Conservation (phyloP, 106 monocot genomes). For the Dendrobium nobile region DNA sequence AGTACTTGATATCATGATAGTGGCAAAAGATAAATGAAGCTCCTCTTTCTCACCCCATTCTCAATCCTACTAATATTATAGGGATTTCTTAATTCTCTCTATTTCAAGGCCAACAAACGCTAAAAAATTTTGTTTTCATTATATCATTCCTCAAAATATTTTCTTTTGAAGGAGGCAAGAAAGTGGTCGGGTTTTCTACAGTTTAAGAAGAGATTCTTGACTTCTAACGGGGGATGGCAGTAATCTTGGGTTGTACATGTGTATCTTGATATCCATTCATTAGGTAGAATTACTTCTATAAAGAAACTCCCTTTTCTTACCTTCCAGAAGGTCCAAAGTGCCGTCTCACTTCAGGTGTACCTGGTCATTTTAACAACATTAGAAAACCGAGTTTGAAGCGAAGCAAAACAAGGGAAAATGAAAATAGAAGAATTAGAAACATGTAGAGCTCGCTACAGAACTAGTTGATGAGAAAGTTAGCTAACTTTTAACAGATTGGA, state of each 20-base stretch:
- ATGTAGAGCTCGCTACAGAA: neutral
- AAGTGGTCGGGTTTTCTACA: neutral
- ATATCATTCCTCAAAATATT: neutral
- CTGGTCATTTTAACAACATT: neutral
- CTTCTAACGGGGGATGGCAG: neutral
- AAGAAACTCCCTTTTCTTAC: neutral
- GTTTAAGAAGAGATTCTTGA: neutral
- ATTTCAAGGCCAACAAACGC: no score
- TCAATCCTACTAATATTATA: no score
- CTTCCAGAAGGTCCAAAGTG: neutral
- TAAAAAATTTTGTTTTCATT: neutral
- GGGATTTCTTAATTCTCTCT: no score
- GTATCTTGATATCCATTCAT: neutral
- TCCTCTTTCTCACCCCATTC: no score
- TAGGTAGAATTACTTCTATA: neutral
- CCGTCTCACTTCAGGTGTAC: conserved; percentile 7
- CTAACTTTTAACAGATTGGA: conserved; percentile 53
- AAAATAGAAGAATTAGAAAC: neutral
- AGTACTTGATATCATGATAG: no score
- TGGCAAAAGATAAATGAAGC: no score
- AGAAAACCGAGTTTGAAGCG: neutral
- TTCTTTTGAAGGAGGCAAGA: neutral
- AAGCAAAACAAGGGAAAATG: neutral
- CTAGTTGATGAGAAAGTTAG: neutral
- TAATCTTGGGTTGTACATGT: neutral